Base-by-base conservation (phyloP, 2,329 filamentous ascomycete species). In the Cladophialophora carrionii region DNA sequence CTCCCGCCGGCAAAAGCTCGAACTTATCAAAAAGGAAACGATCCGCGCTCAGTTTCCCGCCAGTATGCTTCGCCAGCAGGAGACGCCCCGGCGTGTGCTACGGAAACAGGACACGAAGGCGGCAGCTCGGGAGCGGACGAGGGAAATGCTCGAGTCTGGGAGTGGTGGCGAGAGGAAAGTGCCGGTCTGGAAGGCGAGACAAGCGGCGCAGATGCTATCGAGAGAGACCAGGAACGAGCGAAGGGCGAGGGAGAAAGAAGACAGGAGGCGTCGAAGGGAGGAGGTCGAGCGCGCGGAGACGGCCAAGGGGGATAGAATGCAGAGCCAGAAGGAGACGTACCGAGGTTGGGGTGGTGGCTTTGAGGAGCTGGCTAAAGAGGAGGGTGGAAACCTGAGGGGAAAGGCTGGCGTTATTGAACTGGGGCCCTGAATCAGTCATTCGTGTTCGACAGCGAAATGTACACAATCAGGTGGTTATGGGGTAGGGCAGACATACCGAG, bases 1-100 rank as follows among this genome's bases (percentile, higher is more conserved):
- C 26, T 70, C 68, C 0, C 61, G 63, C 41, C 57, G 61, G 20
- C 68, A 70, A 56, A 66, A 64, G 59, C 54, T 55, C 10, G 68
- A 70, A 53, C 26, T 66, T 4, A 24, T 49, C 24, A 68, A 66
- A 46, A 65, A 66, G 56, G 62, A 65, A n/a, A 49, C 54, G 8
- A 62, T 67, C 56, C 57, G 67, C 10, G 49, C 53, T 6, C 63
- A 65, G 46, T 68, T 68, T 37, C 66, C 66, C 5, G 51, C 31
- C 52, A 64, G 65, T 52, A 57, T 67, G 24, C 41, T 67, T 29
- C 56, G 59, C 14, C 46, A 53, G 22, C 26, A 37, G 56, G 46
- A 52, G 34, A 46, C 29, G 26, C 43, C 32, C 7, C 22, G 22
- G 17, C 48, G 43, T 10, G 52, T 20, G 17, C n/a, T 31, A n/a